These are phyloP conservation scores for Symbiodinium pilosum DNA, from an alignment of 73 alveolate species.

Conservation along the genomic window DNA sequence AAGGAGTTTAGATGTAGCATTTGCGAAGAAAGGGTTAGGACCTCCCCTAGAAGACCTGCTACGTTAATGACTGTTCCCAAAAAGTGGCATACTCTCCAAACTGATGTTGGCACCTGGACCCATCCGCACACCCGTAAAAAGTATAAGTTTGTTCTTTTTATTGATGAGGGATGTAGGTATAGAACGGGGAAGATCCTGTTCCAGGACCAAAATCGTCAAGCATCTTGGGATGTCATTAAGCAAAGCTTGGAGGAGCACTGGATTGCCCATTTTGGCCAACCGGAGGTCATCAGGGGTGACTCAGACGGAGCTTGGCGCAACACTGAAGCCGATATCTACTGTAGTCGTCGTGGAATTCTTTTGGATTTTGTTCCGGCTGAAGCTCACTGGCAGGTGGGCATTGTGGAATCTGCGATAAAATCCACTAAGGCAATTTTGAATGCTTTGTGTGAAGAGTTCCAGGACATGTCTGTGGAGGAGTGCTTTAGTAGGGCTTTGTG, in stretches of 20 bases:
- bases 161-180: too few species aligned
- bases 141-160: neutral
- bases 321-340: neutral
- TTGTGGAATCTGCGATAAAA: neutral
- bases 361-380: neutral
- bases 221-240: neutral
- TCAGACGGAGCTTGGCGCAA: constrained; percentile 18
- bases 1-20: too few species aligned
- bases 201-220: neutral
- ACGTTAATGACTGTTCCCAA: too few species aligned
- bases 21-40: too few species aligned
- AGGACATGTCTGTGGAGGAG: neutral
- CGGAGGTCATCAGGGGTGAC: neutral
- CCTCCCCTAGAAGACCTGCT: too few species aligned
- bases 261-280: neutral
- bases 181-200: neutral
- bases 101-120: neutral
- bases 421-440: neutral
- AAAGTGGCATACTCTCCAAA: too few species aligned
- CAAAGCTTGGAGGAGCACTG: neutral
- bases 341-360: neutral
- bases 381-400: too few species aligned
- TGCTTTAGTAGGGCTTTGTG: neutral
- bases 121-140: neutral
- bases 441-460: neutral